phyloP scores from a whole-genome alignment of 129 eudicot genomes.

The Cynara cardunculus region DNA sequence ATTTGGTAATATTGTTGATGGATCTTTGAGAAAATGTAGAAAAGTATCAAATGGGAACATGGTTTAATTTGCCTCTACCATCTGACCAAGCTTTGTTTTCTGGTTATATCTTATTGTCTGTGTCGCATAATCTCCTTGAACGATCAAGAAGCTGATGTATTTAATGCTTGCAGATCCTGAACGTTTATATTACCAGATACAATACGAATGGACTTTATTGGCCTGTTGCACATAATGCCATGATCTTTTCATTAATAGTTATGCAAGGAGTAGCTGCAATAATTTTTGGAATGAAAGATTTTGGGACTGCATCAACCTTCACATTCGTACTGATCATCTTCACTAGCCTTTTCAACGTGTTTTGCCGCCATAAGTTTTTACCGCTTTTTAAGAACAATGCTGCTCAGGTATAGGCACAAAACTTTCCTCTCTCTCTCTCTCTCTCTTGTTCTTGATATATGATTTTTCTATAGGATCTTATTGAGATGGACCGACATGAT shows the following conservation, averaged over 20 bases:
- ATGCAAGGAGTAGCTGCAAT: conserved; percentile 77
- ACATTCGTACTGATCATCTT: conserved; percentile 51
- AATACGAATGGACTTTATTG: conserved; percentile 83
- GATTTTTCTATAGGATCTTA: conserved; percentile 49
- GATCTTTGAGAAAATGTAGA: background rate
- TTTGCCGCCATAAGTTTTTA: conserved; percentile 74
- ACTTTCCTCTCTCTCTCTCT: background rate
- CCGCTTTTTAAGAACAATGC: conserved; percentile 57
- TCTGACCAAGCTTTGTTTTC: background rate
- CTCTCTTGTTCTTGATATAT: background rate
- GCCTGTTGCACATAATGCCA: conserved; percentile 74
- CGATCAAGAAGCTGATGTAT: background rate
- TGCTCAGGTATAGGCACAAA: conserved; percentile 47
- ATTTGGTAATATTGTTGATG: background rate
- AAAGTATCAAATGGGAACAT: background rate
- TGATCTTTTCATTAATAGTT: conserved; percentile 72
- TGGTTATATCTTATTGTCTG: background rate
- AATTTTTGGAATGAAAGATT: conserved; percentile 58
- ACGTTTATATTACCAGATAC: conserved; percentile 74
- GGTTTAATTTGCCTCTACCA: background rate
- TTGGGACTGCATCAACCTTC: conserved; percentile 57
- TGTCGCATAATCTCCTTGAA: background rate
- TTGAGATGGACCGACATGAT: conserved; percentile 89
- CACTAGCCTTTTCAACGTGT: conserved; percentile 69
- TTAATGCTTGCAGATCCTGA: conserved; percentile 60